Percentiles rank a stretch among this genome's conserved stretches.
Evolutionary conservation across 768 basidiomycete genomes (phyloP).

Genomic region (Gelatoporia subvermispora): DNA sequence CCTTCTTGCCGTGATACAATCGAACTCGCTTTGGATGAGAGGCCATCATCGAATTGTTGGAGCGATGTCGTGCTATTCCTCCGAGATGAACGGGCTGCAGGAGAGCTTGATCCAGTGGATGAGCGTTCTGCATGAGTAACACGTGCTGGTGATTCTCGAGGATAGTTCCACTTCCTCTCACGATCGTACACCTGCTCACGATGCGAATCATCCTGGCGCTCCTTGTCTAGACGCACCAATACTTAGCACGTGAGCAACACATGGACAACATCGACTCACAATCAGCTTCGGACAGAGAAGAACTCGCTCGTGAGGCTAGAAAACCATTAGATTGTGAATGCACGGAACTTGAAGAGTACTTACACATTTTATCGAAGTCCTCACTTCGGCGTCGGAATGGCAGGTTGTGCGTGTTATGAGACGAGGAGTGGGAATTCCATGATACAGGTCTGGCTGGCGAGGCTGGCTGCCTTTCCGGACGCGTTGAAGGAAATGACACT

Average conservation of each 20-base stretch:
- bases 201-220: slow-evolving; percentile 24
- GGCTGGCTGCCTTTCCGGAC: not conserved
- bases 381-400: slow-evolving; percentile 16
- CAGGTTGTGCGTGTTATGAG: slow-evolving; percentile 18
- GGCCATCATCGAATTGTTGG: slow-evolving; percentile 35
- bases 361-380: slow-evolving; percentile 15
- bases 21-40: slow-evolving; percentile 41
- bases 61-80: slow-evolving; percentile 38
- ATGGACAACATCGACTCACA: slow-evolving; percentile 10
- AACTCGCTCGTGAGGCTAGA: slow-evolving; percentile 25
- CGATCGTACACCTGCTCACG: slow-evolving; percentile 34
- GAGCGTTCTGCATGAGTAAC: too few species aligned
- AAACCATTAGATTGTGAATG: not conserved
- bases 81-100: slow-evolving; percentile 12
- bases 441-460: slow-evolving; percentile 15
- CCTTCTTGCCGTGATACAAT: slow-evolving; percentile 48
- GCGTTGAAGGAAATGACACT: slow-evolving; percentile 2
- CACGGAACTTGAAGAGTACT: not conserved
- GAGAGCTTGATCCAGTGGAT: too few species aligned
- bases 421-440: slow-evolving; percentile 21
- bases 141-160: not conserved
- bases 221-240: slow-evolving; percentile 17
- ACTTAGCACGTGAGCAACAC: not conserved
- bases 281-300: slow-evolving; percentile 25
- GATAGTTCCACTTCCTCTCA: slow-evolving; percentile 45